Base-by-base conservation (phyloP, 371 early-diverging fungal genomes). In the Mortierella sp. region DNA sequence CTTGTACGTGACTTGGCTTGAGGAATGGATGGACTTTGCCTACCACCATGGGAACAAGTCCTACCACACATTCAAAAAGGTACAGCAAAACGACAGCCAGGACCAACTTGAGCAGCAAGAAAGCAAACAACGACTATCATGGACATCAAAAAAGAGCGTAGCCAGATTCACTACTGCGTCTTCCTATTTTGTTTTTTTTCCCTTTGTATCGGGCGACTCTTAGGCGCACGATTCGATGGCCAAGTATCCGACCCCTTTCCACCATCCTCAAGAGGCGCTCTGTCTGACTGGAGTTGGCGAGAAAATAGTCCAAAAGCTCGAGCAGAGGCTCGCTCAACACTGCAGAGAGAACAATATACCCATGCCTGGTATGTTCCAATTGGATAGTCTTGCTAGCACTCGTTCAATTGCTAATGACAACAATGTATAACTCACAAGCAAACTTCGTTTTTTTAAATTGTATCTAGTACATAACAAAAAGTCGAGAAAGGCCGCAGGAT, bases 201-300 rank as follows among this genome's bases (percentile, higher is more conserved):
- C 41, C 19, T n/a, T n/a, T n/a, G n/a, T n/a, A n/a, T n/a, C n/a
- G n/a, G n/a, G n/a, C n/a, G 34, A 22, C 45, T 5, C 26, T 11
- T 74, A 93, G 94, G 95, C 95, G 2, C 87, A 87, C 69, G 90
- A 91, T n/a, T 90, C 92, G 1, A 76, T 94, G 69, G 79, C 79
- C 2, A 88, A 87, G 72, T 93, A 90, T 70, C 91, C 93, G 26
- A 75, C 87, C 5, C 55, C 75, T 0, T 89, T 94, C 48, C 68
- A 69, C 0, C 91, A 92, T 40, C 91, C 93, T 26, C 63, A 71
- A 0, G 92, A 93, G 71, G 89, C 93, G 0, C 22, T 77, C 16
- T 74, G 84, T 64, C 86, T 95, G 16, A 77, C 88, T 19, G 92
- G 93, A 7, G 90, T 95, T 68, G 95, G 95, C 19, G 87, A 89